A percentile compares a stretch with the other conserved stretches of the same genome.
Evolutionary conservation across 257 asterid genomes (phyloP).

Genomic region (Knoxia roxburghii): DNA sequence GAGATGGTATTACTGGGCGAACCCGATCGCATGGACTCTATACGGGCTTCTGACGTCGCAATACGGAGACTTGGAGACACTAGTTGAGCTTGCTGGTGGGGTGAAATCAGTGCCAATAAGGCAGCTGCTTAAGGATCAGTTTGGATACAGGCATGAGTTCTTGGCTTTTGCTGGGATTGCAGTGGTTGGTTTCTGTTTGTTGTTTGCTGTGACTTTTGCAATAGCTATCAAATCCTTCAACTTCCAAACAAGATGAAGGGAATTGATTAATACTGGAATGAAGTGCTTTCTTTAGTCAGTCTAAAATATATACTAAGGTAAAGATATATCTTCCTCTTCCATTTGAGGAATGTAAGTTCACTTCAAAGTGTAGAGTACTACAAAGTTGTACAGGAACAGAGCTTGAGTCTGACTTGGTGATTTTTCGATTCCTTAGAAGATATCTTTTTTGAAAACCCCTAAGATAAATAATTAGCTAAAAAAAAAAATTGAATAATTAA

Average conservation of each 20-base stretch:
- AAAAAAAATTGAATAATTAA: too few species aligned
- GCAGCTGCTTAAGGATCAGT: conserved; percentile 48
- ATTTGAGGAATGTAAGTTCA: too few species aligned
- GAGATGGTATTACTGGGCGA: conserved; percentile 97
- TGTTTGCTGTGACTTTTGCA: conserved; percentile 68
- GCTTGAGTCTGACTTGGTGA: too few species aligned
- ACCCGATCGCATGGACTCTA: conserved; percentile 79
- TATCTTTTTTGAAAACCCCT: too few species aligned
- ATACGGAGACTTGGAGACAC: conserved; percentile 52
- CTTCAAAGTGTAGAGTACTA: too few species aligned
- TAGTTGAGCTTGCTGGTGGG: conserved; percentile 54
- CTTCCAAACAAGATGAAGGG: conserved; percentile 61
- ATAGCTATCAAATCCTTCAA: conserved; percentile 65
- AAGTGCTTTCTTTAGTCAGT: not conserved
- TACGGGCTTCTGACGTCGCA: conserved; percentile 83
- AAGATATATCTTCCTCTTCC: not conserved
- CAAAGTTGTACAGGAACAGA: too few species aligned
- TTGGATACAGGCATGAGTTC: conserved; percentile 69
- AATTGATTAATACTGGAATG: not conserved
- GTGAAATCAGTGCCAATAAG: conserved; percentile 37
- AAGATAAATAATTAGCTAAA: too few species aligned
- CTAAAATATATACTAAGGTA: not conserved
- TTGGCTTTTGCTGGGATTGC: conserved; percentile 56
- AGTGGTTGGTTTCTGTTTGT: conserved; percentile 48
- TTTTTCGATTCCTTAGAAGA: too few species aligned